Evolutionary conservation across 306 rosid genomes (phyloP).

Genomic region (Corylus americana): DNA sequence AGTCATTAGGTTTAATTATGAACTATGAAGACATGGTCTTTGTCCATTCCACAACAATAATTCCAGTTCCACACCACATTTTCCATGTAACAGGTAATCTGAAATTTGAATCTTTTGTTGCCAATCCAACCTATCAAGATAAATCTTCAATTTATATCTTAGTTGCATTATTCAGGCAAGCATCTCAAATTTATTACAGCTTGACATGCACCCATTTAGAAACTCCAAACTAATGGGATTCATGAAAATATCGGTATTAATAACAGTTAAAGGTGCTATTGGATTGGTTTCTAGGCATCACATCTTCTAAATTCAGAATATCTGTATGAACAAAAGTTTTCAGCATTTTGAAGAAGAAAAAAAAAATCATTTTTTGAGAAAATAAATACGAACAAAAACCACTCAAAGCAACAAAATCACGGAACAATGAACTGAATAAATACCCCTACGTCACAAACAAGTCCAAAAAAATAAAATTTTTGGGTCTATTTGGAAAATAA

Average conservation of each 20-base stretch:
- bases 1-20: background rate
- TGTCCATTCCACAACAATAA: background rate
- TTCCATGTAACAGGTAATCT: background rate
- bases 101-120: background rate
- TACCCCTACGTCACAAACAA: too few species aligned
- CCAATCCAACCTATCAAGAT: background rate
- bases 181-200: background rate
- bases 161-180: background rate
- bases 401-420: background rate
- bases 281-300: background rate
- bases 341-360: background rate
- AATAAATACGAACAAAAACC: background rate
- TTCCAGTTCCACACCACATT: background rate
- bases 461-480: background rate
- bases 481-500: background rate
- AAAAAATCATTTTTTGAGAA: background rate
- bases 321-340: background rate
- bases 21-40: background rate
- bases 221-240: background rate
- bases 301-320: background rate
- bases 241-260: background rate
- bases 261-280: background rate
- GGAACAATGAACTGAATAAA: background rate
- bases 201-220: background rate
- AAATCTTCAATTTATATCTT: slow-evolving; percentile 5